Conservation (phyloP, 768 basidiomycete genomes). For the Phylloporus rhodoxanthus region DNA sequence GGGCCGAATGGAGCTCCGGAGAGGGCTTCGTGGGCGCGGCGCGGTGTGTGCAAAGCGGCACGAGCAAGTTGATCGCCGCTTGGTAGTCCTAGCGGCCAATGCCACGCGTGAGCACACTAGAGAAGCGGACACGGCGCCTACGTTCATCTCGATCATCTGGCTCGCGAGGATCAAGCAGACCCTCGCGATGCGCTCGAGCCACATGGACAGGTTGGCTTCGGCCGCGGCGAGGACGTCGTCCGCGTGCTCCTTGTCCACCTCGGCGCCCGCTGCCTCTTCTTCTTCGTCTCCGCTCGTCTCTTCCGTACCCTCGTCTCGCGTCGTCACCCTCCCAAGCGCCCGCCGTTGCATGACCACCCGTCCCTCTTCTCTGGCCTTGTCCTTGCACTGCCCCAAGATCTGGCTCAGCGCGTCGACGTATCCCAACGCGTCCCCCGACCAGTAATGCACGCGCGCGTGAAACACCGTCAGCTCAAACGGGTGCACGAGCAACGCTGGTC, state of each 20-base stretch:
- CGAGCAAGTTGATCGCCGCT: slow-evolving; percentile 62
- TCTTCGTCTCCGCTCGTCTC: slow-evolving; percentile 10
- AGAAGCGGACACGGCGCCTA: slow-evolving; percentile 21
- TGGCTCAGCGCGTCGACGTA: slow-evolving; percentile 69
- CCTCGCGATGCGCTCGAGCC: slow-evolving; percentile 75
- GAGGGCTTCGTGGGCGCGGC: slow-evolving; percentile 28
- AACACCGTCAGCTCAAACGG: slow-evolving; percentile 60
- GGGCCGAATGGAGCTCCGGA: too few species aligned
- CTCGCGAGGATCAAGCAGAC: slow-evolving; percentile 75
- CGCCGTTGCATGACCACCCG: slow-evolving; percentile 14
- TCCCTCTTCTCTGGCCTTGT: slow-evolving; percentile 37
- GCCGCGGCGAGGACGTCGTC: slow-evolving; percentile 22
- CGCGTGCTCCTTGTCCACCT: slow-evolving; percentile 2
- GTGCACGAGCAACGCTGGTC: slow-evolving; percentile 8
- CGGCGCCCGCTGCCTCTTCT: not conserved
- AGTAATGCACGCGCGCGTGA: slow-evolving; percentile 69
- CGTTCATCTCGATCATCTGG: slow-evolving; percentile 83
- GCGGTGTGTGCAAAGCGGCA: slow-evolving; percentile 53
- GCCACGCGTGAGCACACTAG: not conserved
- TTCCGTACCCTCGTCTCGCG: not conserved
- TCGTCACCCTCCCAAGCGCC: not conserved
- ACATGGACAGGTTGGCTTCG: slow-evolving; percentile 52
- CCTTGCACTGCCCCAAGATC: slow-evolving; percentile 58
- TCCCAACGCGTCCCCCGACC: slow-evolving; percentile 75
- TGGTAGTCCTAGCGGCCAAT: slow-evolving; percentile 50